Evolutionary conservation across 768 basidiomycete genomes (phyloP), one percentile per base, ranked within the genome.

Genomic region (Phaffia tasmanica): DNA sequence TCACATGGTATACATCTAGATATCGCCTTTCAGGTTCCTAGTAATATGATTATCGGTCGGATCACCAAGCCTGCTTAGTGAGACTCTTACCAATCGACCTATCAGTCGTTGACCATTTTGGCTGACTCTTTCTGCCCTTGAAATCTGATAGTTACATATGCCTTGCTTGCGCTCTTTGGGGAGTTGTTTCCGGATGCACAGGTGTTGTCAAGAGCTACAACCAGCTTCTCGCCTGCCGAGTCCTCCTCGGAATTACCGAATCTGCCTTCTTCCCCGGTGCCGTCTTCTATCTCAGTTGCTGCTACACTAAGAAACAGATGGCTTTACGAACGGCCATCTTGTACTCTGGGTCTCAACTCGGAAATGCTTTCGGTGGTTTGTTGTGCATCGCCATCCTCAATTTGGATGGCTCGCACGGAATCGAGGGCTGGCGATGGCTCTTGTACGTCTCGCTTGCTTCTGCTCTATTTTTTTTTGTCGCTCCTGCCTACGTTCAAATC

Each of bases 341-440:
- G 4, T 75, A 74, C 64, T 64, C 69, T 32, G 74, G 74, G 8
- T 69, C 69, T 25, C 63, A 57, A 25, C 19, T 73, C 25, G 73
- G 73, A 2, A 73, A 73, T 29, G 74, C 75, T 21, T 73, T 76
- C 60, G 74, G 72, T 27, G 72, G 72, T 69, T 67, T 76, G 5
- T 69, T 76, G 56, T 73, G 73, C 18, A 67, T 74, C 32, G 75
- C 70, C 15, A 75, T 76, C 63, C 53, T 76, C 23, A 57, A 71
- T 25, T 58, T 71, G 27, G 66, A 68, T 61, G 74, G 73, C 1
- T 29, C 46, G 16, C 68, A 71, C n/a, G 75, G 76, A 2, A 63
- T 76, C 19, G 67, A 69, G n/a, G 76, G 75, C 4, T 76, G 75
- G 75, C 49, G 73, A 42, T 75, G 75, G 75, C 67, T 74, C 11